Base-by-base conservation (phyloP, 106 monocot genomes). In the Platanthera zijinensis region DNA sequence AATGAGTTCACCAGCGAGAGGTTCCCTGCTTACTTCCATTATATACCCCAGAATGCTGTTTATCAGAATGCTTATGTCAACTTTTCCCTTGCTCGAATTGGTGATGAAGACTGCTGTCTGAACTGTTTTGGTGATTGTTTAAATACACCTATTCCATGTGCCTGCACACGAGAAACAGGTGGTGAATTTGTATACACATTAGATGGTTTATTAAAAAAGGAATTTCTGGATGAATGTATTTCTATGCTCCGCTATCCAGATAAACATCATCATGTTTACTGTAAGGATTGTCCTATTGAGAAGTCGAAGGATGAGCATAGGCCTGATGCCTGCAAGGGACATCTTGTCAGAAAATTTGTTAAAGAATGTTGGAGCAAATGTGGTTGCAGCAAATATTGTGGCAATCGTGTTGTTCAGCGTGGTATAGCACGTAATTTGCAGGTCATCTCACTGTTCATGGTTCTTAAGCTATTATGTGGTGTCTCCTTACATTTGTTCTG, bases 281-380 rank as follows among this genome's bases (percentile, higher is more conserved):
- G 96, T 74, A 83, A 91, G 77, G 89, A 89, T 63, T 96, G 96
- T 50, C 96, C 93, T 1, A 5, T 87, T 46, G 93, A 93, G 68
- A 85, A 85, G 70, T 68, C 83, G 8, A 97, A 87, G 76, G 89
- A 89, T 69, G 93, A 88, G 19, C 76, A 48, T 21, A 28, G 6
- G 8, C 90, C 89, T 69, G 87, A 84, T 15, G 54, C 85, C 21
- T 97, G 95, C 80, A 92, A 92, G 47, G 95, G 90, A 30, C 95
- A 95, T 78, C 74, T 84, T 13, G 69, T 85, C 6, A 84, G 85
- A 67, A 99, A 85, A 63, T 99, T 94, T 79, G 83, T 99, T 4
- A 99, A 99, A 57, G 97, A 99, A 72, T 99, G 97, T 28, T 99
- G 97, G 97, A 86, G 83, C 30, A 99, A 99, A 61, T 99, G 97